Evolutionary conservation across 192 early-diverging fungal genomes (phyloP).

Genomic region (Rhizoclosmatium globosum): DNA sequence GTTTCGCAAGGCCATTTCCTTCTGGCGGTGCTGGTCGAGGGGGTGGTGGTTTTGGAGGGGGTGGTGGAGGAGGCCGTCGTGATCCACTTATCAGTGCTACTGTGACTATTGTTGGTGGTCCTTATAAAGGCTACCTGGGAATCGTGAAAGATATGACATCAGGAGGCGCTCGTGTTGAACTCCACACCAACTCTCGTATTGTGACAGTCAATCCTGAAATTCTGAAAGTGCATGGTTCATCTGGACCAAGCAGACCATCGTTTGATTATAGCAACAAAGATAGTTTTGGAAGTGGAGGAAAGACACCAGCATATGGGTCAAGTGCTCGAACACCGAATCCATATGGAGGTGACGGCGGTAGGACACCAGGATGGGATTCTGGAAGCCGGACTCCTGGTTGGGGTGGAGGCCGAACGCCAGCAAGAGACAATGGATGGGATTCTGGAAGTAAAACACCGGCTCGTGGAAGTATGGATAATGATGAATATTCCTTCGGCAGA

Average conservation of each 20-base stretch:
- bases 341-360: conserved; percentile 64
- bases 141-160: conserved; percentile 90
- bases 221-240: conserved; percentile 65
- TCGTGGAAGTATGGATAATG: conserved; percentile 17
- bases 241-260: conserved; percentile 28
- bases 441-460: conserved; percentile 47
- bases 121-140: conserved; percentile 97
- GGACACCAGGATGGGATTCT: conserved; percentile 75
- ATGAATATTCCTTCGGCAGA: conserved; percentile 20
- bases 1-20: conserved; percentile 30
- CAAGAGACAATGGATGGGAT: conserved; percentile 48
- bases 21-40: conserved; percentile 54
- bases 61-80: conserved; percentile 60
- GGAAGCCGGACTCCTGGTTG: conserved; percentile 68
- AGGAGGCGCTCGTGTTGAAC: conserved; percentile 80
- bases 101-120: conserved; percentile 84
- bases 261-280: conserved; percentile 26
- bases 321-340: conserved; percentile 45
- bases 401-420: conserved; percentile 63
- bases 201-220: conserved; percentile 84
- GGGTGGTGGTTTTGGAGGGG: conserved; percentile 46
- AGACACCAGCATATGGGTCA: conserved; percentile 50
- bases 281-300: conserved; percentile 49
- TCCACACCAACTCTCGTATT: conserved; percentile 87
- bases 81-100: conserved; percentile 74